Percentiles rank a stretch among this genome's conserved stretches.
phyloP scores from a whole-genome alignment of 352 stramenopile species.

The Phytopythium chamaehyphon region DNA sequence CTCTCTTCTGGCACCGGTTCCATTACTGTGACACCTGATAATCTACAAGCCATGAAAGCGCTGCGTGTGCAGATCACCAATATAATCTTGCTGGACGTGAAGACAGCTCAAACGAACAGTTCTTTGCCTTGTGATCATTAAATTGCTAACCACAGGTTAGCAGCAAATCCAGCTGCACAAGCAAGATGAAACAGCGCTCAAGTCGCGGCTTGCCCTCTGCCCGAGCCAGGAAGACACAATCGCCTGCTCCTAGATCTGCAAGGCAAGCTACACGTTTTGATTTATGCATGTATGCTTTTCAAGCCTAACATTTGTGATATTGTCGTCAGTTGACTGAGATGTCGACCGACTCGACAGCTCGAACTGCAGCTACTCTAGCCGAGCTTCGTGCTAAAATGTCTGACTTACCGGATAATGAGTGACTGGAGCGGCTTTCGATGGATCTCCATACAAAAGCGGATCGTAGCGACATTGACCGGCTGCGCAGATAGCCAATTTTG shows the following conservation, averaged over 20 bases:
- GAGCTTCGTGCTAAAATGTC: conserved; percentile 43
- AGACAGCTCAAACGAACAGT: no score
- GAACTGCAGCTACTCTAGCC: conserved; percentile 47
- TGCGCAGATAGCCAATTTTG: conserved; percentile 17
- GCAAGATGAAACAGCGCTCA: conserved; percentile 38
- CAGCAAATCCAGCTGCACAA: conserved; percentile 39
- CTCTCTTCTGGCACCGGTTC: conserved; percentile 3
- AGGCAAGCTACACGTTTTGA: conserved; percentile 53
- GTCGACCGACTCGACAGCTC: conserved; percentile 29
- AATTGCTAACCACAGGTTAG: conserved; percentile 49
- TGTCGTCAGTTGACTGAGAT: conserved; percentile 20
- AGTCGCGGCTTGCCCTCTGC: conserved; percentile 33
- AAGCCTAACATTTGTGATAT: no score
- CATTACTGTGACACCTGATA: neutral
- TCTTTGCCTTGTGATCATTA: no score
- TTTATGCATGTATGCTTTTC: no score
- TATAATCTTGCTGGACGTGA: conserved; percentile 49
- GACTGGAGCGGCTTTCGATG: conserved; percentile 34
- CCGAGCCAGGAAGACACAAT: conserved; percentile 67
- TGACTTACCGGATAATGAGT: conserved; percentile 41
- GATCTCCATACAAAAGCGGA: conserved; percentile 53
- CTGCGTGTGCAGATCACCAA: conserved; percentile 32
- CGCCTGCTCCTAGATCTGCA: conserved; percentile 43
- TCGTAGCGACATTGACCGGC: conserved; percentile 44
- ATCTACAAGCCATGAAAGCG: conserved; percentile 32